These are phyloP conservation scores for Coprinopsis marcescibilis DNA, from an alignment of 768 basidiomycete genomes.

Conservation along the genomic window DNA sequence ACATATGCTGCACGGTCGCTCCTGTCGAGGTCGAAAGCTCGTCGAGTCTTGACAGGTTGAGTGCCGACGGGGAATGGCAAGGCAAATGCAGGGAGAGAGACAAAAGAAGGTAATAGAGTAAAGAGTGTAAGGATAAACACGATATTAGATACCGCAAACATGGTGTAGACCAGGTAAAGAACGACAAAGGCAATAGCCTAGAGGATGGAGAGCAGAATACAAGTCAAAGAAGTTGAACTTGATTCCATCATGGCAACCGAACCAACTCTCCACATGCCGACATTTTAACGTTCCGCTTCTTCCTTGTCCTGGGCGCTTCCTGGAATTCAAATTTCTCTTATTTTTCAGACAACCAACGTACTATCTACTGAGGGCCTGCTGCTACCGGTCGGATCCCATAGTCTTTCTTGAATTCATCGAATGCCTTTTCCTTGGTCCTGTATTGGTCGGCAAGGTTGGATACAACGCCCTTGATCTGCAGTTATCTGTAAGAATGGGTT, in stretches of 20 bases:
- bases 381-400: conserved; percentile 64
- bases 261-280: too few species aligned
- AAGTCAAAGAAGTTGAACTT: too few species aligned
- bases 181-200: conserved; percentile 24
- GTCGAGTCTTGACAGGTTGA: conserved; percentile 16
- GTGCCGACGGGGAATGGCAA: conserved; percentile 14
- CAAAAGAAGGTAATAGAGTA: conserved; percentile 16
- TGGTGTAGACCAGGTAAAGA: conserved; percentile 23
- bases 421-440: conserved; percentile 80
- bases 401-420: conserved; percentile 73
- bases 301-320: too few species aligned
- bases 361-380: conserved; percentile 10
- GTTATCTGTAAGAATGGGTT: conserved; percentile 14
- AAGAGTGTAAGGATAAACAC: conserved; percentile 23
- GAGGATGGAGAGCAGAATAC: neutral
- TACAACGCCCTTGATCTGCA: conserved; percentile 79
- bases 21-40: conserved; percentile 16
- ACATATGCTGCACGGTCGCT: conserved; percentile 23
- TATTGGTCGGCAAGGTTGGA: conserved; percentile 78
- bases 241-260: too few species aligned
- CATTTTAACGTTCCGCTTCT: too few species aligned
- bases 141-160: conserved; percentile 18
- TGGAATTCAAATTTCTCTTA: too few species aligned
- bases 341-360: too few species aligned
- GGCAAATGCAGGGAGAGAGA: conserved; percentile 14